Percentiles rank a stretch among this genome's conserved stretches.
Evolutionary conservation across 305 asterid genomes (phyloP).

Genomic region (Coffea humblotiana): DNA sequence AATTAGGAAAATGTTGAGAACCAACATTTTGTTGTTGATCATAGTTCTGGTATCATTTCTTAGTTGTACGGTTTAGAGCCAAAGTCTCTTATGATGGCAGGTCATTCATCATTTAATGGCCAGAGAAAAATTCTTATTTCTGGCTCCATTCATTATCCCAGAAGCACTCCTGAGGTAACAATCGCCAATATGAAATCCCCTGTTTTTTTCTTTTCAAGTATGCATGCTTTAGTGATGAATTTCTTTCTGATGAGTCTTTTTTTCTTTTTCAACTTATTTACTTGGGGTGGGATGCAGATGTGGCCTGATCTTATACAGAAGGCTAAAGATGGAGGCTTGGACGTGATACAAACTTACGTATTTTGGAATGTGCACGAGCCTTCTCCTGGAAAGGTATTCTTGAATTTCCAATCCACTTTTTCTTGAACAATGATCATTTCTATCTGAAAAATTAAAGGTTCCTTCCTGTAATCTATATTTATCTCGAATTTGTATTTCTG

Average conservation of each 20-base stretch:
- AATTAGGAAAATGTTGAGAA: slow-evolving; percentile 38
- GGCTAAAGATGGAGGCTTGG: slow-evolving; percentile 96
- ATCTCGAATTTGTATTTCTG: background rate
- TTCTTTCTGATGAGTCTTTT: background rate
- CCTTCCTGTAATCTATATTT: background rate
- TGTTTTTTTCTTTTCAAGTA: background rate
- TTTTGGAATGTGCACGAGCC: slow-evolving; percentile 97
- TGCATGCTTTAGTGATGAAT: slow-evolving; percentile 2
- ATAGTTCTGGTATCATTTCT: slow-evolving; percentile 29
- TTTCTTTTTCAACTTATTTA: background rate
- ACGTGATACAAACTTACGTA: slow-evolving; percentile 86
- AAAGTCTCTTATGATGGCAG: slow-evolving; percentile 76
- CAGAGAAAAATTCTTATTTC: slow-evolving; percentile 71
- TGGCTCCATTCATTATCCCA: slow-evolving; percentile 94
- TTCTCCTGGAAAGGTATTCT: slow-evolving; percentile 71
- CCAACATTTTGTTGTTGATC: slow-evolving; percentile 29
- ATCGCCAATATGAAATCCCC: background rate
- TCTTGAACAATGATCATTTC: background rate
- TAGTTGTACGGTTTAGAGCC: slow-evolving; percentile 47
- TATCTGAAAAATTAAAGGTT: background rate
- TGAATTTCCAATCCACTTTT: background rate
- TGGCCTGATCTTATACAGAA: slow-evolving; percentile 91
- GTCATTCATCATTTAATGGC: slow-evolving; percentile 73
- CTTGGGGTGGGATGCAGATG: slow-evolving; percentile 48
- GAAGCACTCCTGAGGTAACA: slow-evolving; percentile 89